Evolutionary conservation across 495 filamentous ascomycete genomes (phyloP).

Genomic region (Thozetella sp.): DNA sequence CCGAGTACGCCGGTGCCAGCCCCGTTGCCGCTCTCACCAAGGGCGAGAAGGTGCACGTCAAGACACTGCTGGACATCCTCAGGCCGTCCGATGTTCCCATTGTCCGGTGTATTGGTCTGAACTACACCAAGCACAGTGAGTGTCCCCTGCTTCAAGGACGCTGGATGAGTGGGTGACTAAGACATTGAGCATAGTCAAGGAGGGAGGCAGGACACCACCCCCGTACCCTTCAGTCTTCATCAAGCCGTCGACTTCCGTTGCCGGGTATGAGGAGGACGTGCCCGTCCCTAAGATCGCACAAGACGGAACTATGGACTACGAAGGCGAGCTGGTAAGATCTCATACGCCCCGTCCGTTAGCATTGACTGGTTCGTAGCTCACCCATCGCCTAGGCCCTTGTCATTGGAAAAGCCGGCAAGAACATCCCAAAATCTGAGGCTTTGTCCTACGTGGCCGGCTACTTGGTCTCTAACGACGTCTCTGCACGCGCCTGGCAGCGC

Average conservation of each 20-base stretch:
- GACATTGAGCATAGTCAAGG: background rate
- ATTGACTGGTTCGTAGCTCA: background rate
- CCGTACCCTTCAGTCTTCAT: constrained; percentile 1
- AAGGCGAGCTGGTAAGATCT: constrained; percentile 12
- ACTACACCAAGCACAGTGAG: constrained; percentile 2
- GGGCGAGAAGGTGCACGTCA: constrained; percentile 1
- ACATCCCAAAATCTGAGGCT: constrained; percentile 28
- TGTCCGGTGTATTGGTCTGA: background rate
- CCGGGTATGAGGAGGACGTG: constrained; percentile 10
- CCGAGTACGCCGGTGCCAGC: background rate
- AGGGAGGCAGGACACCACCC: background rate
- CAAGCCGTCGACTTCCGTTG: constrained; percentile 1
- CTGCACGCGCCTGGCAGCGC: constrained; percentile 21
- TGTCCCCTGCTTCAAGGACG: no score
- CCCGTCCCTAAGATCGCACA: constrained; percentile 16
- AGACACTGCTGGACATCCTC: background rate
- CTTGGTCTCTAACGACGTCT: constrained; percentile 29
- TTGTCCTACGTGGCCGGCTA: constrained; percentile 32
- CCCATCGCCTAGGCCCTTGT: constrained; percentile 16
- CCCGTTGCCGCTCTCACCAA: background rate
- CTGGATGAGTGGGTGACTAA: background rate
- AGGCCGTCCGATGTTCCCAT: background rate
- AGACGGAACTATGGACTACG: constrained; percentile 13
- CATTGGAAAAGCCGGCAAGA: constrained; percentile 27
- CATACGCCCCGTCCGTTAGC: background rate